These are phyloP conservation scores for Ricinus communis DNA, from an alignment of 345 rosid species.

Conservation along the genomic window DNA sequence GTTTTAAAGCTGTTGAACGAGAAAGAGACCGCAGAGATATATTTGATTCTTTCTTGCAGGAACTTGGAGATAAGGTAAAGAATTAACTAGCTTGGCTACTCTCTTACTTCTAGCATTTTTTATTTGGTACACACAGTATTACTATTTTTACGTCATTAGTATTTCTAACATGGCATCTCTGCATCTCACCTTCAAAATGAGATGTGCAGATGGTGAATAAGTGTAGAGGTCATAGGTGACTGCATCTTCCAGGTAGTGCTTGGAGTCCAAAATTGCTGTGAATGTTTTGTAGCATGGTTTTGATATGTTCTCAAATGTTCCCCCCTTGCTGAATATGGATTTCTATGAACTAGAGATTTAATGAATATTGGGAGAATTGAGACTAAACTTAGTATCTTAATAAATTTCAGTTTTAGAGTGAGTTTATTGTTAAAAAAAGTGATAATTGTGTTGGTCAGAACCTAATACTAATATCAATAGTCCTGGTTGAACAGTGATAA, in stretches of 20 bases:
- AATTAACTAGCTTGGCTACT: constrained; percentile 10
- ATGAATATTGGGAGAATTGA: neutral
- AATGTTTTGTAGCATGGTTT: too few species aligned
- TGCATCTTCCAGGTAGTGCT: neutral
- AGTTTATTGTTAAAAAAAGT: neutral
- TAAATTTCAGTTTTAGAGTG: neutral
- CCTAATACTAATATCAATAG: neutral
- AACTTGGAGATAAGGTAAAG: constrained; percentile 67
- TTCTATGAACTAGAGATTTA: neutral
- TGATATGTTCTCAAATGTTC: neutral
- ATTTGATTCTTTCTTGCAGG: constrained; percentile 67
- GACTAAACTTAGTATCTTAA: neutral
- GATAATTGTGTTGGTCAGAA: neutral
- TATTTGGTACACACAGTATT: neutral
- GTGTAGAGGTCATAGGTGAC: neutral
- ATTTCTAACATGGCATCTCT: neutral
- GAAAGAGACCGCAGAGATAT: constrained; percentile 89
- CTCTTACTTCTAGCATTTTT: neutral
- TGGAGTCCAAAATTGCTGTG: neutral
- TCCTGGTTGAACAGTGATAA: neutral
- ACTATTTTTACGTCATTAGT: neutral
- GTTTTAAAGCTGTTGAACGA: constrained; percentile 81
- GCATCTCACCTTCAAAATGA: neutral
- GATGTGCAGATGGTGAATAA: neutral
- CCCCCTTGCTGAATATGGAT: neutral